Conservation (phyloP, 305 asterid species). For the Fraxinus dipetala region DNA sequence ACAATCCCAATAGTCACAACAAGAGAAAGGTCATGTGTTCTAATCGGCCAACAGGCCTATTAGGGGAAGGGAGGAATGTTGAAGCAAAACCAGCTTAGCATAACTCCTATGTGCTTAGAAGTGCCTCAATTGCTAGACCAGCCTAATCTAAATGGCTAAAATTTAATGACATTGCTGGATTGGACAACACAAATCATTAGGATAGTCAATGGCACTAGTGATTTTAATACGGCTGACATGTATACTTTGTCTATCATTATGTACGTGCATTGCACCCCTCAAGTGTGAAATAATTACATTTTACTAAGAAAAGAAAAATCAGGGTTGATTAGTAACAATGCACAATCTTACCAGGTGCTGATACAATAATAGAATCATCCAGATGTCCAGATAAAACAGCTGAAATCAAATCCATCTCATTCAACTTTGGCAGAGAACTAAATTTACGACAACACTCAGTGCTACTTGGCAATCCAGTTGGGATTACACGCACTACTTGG, state of each 20-base stretch:
- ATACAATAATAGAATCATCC: constrained; percentile 58
- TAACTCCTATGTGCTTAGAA: not conserved
- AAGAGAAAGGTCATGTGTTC: not conserved
- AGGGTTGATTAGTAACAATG: constrained; percentile 2
- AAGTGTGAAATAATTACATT: not conserved
- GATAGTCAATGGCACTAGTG: constrained; percentile 1
- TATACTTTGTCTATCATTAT: not conserved
- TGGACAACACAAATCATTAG: not conserved
- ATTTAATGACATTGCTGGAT: not conserved
- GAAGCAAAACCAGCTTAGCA: not conserved
- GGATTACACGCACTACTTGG: constrained; percentile 55
- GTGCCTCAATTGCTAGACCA: not conserved
- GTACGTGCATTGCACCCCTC: not conserved
- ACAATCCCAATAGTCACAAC: not conserved
- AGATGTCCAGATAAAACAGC: constrained; percentile 74
- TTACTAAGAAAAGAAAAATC: constrained; percentile 1
- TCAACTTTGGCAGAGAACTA: constrained; percentile 53
- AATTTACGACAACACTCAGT: constrained; percentile 32
- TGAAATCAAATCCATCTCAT: constrained; percentile 67
- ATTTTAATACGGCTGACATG: not conserved
- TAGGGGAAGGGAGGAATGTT: not conserved
- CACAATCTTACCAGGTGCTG: constrained; percentile 65
- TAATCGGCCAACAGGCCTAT: not conserved
- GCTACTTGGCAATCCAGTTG: constrained; percentile 43
- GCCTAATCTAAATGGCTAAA: not conserved